Conservation (phyloP, 805 yeast species). For the Starmerella sp. region DNA sequence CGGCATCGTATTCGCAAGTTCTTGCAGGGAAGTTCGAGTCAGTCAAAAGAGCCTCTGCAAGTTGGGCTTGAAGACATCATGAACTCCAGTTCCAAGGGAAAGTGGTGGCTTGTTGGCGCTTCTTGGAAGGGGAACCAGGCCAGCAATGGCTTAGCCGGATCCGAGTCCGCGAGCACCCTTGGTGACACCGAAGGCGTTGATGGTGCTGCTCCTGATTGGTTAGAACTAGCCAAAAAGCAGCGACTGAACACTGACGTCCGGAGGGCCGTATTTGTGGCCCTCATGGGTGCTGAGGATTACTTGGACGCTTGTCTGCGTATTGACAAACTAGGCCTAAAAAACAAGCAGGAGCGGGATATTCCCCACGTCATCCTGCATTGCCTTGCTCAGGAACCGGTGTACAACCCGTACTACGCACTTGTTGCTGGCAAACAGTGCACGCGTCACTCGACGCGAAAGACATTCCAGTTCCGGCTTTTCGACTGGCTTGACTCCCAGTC, state of each 20-base stretch:
- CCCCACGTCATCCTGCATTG: slow-evolving; percentile 81
- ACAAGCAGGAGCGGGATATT: slow-evolving; percentile 73
- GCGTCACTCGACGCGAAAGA: slow-evolving; percentile 57
- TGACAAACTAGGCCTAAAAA: slow-evolving; percentile 67
- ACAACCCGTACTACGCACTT: slow-evolving; percentile 81
- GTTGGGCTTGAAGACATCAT: slow-evolving; percentile 76
- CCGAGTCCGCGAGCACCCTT: slow-evolving; percentile 40
- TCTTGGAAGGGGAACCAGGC: slow-evolving; percentile 72
- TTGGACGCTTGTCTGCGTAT: slow-evolving; percentile 75
- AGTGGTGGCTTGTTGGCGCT: slow-evolving; percentile 99
- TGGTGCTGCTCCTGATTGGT: slow-evolving; percentile 56
- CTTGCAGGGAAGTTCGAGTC: slow-evolving; percentile 27
- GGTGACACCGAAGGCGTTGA: slow-evolving; percentile 48
- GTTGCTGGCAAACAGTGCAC: slow-evolving; percentile 69
- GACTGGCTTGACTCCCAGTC: slow-evolving; percentile 63
- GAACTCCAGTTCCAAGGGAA: slow-evolving; percentile 68
- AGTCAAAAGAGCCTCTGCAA: slow-evolving; percentile 55
- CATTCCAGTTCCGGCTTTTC: slow-evolving; percentile 86
- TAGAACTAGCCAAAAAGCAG: slow-evolving; percentile 70
- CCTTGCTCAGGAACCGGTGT: slow-evolving; percentile 65
- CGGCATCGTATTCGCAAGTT: slow-evolving; percentile 52
- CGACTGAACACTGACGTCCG: slow-evolving; percentile 94
- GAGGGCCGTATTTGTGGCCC: slow-evolving; percentile 82
- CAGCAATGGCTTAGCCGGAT: slow-evolving; percentile 27
- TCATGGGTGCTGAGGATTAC: slow-evolving; percentile 91